These are phyloP conservation scores for Pythium rhizo-oryzae DNA, from an alignment of 352 stramenopile species.

Conservation along the genomic window DNA sequence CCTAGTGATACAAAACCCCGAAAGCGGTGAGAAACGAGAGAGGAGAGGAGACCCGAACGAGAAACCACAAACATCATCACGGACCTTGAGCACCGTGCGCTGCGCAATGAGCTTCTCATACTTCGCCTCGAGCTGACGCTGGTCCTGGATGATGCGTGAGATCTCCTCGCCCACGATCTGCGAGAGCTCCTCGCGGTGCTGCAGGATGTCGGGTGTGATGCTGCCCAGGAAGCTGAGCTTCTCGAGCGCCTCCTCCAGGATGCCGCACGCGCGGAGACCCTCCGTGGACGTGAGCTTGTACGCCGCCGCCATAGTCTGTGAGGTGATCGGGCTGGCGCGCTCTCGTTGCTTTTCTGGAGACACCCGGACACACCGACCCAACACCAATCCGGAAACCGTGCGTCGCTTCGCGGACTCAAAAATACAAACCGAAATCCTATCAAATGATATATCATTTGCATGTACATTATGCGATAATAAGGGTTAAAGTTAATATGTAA, in stretches of 20 bases:
- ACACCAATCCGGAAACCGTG: not conserved
- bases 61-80: too few relatives aligned
- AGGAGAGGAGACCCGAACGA: too few relatives aligned
- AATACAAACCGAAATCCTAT: not conserved
- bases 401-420: conserved; percentile 9
- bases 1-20: conserved; percentile 26
- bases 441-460: not conserved
- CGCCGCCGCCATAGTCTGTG: conserved; percentile 24
- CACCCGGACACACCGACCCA: not conserved
- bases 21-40: too few relatives aligned
- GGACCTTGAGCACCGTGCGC: conserved; percentile 79
- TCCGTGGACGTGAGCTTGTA: conserved; percentile 74
- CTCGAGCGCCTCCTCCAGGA: conserved; percentile 91
- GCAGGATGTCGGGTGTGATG: conserved; percentile 91
- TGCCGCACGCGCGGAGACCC: conserved; percentile 68
- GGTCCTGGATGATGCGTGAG: conserved; percentile 91
- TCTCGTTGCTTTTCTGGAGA: not conserved
- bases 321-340: not conserved
- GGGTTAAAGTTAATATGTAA: not conserved
- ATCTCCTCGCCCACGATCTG: conserved; percentile 94
- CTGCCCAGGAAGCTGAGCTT: conserved; percentile 91
- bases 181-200: conserved; percentile 92
- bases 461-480: not conserved
- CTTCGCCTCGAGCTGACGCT: conserved; percentile 82
- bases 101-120: conserved; percentile 93